Percentiles rank a stretch among this genome's conserved stretches.
These are phyloP conservation scores for Haplosporangium sp. DNA, from an alignment of 371 early-diverging fungal species.

Conservation along the genomic window DNA sequence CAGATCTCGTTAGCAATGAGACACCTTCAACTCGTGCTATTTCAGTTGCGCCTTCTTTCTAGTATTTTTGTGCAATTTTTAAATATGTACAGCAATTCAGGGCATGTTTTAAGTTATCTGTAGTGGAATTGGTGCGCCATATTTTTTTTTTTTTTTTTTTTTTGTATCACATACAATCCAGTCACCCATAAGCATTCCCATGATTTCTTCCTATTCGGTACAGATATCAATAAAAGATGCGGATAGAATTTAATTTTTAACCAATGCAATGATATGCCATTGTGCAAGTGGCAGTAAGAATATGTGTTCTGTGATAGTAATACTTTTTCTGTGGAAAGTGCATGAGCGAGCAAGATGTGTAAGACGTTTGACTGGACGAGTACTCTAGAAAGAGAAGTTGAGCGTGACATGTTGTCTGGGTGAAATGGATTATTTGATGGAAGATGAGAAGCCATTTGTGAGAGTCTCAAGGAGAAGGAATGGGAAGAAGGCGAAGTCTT, in stretches of 20 bases:
- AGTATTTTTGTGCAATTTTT: neutral
- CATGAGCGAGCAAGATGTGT: slow-evolving; percentile 66
- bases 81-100: neutral
- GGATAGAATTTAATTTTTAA: neutral
- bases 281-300: neutral
- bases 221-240: neutral
- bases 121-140: too few relatives aligned
- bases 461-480: neutral
- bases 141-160: neutral
- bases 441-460: slow-evolving; percentile 21
- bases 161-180: slow-evolving; percentile 61
- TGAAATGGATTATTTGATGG: slow-evolving; percentile 50
- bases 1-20: slow-evolving; percentile 73
- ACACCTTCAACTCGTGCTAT: slow-evolving; percentile 67
- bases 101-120: too few relatives aligned
- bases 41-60: slow-evolving; percentile 34
- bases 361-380: slow-evolving; percentile 61
- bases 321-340: slow-evolving; percentile 71
- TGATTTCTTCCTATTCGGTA: slow-evolving; percentile 71
- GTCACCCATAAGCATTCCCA: slow-evolving; percentile 78
- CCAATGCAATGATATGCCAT: neutral
- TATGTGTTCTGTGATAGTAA: too few relatives aligned
- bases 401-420: slow-evolving; percentile 50
- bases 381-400: slow-evolving; percentile 52
- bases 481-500: neutral